Evolutionary conservation across 768 basidiomycete genomes (phyloP).

Genomic region (Aureoboletus auriporus): DNA sequence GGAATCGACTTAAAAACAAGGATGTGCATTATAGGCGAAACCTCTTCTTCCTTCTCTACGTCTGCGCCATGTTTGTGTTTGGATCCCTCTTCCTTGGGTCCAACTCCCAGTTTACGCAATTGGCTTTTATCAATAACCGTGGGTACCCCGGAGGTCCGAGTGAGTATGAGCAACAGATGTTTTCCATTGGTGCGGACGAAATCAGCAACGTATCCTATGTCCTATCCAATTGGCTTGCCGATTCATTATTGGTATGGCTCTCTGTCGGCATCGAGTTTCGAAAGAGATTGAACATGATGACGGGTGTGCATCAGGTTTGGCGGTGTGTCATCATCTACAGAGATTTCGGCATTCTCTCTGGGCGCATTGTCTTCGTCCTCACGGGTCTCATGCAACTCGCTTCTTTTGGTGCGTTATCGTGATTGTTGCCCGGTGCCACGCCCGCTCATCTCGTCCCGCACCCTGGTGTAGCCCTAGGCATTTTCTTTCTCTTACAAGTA

Average conservation of each 20-base stretch:
- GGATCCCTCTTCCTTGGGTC: slow-evolving; percentile 26
- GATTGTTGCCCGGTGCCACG: neutral
- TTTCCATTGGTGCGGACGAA: slow-evolving; percentile 24
- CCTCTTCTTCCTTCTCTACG: slow-evolving; percentile 21
- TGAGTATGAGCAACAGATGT: slow-evolving; percentile 22
- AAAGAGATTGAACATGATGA: neutral
- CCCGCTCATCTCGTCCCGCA: neutral
- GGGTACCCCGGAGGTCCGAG: slow-evolving; percentile 25
- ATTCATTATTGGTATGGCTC: slow-evolving; percentile 21
- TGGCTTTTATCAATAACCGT: slow-evolving; percentile 28
- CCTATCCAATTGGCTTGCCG: slow-evolving; percentile 26
- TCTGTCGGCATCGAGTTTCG: neutral
- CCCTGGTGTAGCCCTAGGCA: slow-evolving; percentile 15
- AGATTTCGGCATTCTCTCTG: slow-evolving; percentile 12
- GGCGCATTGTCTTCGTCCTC: slow-evolving; percentile 13
- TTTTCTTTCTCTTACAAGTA: slow-evolving; percentile 22
- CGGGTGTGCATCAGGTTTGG: slow-evolving; percentile 18
- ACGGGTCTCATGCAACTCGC: slow-evolving; percentile 22
- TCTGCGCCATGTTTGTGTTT: slow-evolving; percentile 17
- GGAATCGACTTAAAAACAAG: slow-evolving; percentile 13
- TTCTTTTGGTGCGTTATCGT: slow-evolving; percentile 20
- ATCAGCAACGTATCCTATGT: slow-evolving; percentile 24
- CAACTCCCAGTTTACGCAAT: slow-evolving; percentile 26
- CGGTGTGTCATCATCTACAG: slow-evolving; percentile 27
- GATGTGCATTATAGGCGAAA: slow-evolving; percentile 13